Percentiles rank a stretch among this genome's conserved stretches.
Conservation (phyloP, 1,284 basidiomycete species). For the Ceratobasidium sp. region DNA sequence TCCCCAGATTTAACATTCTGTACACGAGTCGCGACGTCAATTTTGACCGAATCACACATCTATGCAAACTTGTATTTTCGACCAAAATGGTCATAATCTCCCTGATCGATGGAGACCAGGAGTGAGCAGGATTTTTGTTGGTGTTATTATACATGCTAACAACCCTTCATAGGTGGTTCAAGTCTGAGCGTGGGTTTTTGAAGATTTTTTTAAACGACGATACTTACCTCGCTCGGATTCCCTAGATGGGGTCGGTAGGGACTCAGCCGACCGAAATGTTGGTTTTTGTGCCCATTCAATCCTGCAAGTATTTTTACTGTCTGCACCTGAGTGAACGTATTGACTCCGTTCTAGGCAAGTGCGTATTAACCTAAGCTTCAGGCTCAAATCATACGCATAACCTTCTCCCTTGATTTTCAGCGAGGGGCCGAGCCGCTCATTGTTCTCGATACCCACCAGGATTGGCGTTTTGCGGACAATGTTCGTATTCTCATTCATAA, state of each 20-base stretch:
- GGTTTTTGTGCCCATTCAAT: conserved; percentile 90
- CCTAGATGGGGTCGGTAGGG: conserved; percentile 72
- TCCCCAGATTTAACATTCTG: conserved; percentile 83
- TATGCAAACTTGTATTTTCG: conserved; percentile 93
- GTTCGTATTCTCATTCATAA: conserved; percentile 60
- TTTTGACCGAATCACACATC: conserved; percentile 91
- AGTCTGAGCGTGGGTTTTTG: conserved; percentile 75
- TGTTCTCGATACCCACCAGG: conserved; percentile 80
- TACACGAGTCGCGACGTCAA: conserved; percentile 87
- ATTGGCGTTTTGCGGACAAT: conserved; percentile 91
- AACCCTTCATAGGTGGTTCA: conserved; percentile 74
- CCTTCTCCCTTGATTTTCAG: conserved; percentile 38
- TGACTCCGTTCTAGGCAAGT: conserved; percentile 26
- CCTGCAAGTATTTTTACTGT: conserved; percentile 72
- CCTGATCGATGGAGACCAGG: conserved; percentile 83
- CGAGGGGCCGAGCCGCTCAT: conserved; percentile 89
- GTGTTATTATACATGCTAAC: conserved; percentile 11
- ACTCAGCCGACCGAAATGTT: conserved; percentile 70
- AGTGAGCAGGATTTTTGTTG: conserved; percentile 63
- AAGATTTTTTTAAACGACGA: conserved; percentile 26
- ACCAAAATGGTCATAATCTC: conserved; percentile 88
- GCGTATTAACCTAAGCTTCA: background rate
- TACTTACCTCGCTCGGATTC: conserved; percentile 12
- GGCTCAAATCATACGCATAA: conserved; percentile 6
- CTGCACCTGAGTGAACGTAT: background rate